Percentiles rank a stretch among this genome's conserved stretches.
Evolutionary conservation across 257 asterid species (phyloP).

Genomic region (Asclepias syriaca): DNA sequence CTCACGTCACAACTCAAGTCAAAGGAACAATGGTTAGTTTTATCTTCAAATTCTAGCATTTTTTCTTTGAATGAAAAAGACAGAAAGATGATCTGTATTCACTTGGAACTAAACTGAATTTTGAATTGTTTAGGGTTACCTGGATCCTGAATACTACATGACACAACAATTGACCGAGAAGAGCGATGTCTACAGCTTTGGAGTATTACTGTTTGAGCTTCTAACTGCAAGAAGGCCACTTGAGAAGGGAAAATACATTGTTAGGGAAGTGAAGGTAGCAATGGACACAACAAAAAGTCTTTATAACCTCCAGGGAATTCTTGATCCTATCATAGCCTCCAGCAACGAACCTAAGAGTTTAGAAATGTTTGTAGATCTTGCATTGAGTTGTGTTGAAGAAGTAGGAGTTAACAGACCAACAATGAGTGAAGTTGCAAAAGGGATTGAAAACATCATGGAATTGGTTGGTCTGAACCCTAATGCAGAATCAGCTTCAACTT

Average conservation of each 20-base stretch:
- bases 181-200: constrained; percentile 91
- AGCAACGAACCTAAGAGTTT: constrained; percentile 42
- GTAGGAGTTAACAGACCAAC: constrained; percentile 48
- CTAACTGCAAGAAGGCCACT: constrained; percentile 64
- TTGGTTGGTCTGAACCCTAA: constrained; percentile 69
- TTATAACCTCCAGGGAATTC: constrained; percentile 53
- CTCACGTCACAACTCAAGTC: constrained; percentile 88
- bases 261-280: constrained; percentile 52
- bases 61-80: too few species aligned
- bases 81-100: not conserved
- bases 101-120: not conserved
- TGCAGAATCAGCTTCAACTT: constrained; percentile 70
- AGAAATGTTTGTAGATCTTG: constrained; percentile 64
- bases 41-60: not conserved
- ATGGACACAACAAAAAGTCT: constrained; percentile 59
- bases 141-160: constrained; percentile 98
- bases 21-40: constrained; percentile 91
- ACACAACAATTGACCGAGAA: constrained; percentile 77
- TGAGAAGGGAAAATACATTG: constrained; percentile 72
- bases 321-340: constrained; percentile 64
- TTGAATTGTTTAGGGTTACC: constrained; percentile 57
- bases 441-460: constrained; percentile 70
- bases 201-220: constrained; percentile 64
- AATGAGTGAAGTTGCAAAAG: constrained; percentile 84
- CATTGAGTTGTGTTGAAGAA: constrained; percentile 66